Percentiles rank a stretch among this genome's conserved stretches.
Conservation (phyloP, 139 green algal genomes). For the Chlorella sorokiniana region DNA sequence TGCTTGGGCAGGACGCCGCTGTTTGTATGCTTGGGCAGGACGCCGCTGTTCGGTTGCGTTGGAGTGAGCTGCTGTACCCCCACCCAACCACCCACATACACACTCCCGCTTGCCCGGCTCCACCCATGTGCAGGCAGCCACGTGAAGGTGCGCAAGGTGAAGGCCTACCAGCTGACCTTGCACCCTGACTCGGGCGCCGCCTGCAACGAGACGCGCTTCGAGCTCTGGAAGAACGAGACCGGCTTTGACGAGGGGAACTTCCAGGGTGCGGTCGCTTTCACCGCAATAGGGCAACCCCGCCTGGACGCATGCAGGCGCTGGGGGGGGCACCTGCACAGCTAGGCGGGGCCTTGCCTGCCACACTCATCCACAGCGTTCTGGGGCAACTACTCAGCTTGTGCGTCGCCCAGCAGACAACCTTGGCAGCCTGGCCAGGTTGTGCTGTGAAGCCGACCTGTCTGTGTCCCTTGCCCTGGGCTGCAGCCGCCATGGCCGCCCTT, state of each 20-base stretch:
- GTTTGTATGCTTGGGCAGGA: neutral
- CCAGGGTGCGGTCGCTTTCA: neutral
- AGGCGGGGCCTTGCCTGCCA: no score
- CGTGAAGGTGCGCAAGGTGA: slow-evolving; percentile 15
- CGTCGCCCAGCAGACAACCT: no score
- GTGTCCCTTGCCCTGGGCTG: neutral
- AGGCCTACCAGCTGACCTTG: slow-evolving; percentile 14
- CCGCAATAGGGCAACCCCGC: neutral
- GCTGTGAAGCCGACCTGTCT: neutral
- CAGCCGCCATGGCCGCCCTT: slow-evolving; percentile 8
- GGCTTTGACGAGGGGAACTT: slow-evolving; percentile 34
- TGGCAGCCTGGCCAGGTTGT: no score
- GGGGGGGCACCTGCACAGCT: neutral
- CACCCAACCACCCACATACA: neutral
- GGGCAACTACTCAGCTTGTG: no score
- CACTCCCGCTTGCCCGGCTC: neutral
- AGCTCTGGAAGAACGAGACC: slow-evolving; percentile 16
- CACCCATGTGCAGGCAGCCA: slow-evolving; percentile 6
- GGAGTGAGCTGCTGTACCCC: neutral
- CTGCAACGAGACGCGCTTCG: slow-evolving; percentile 30
- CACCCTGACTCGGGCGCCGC: neutral
- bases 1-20: neutral
- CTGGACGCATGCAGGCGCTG: neutral
- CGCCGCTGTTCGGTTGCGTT: neutral
- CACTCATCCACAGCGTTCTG: no score